Conservation (phyloP, 257 asterid genomes). For the Linderniella brevidens region DNA sequence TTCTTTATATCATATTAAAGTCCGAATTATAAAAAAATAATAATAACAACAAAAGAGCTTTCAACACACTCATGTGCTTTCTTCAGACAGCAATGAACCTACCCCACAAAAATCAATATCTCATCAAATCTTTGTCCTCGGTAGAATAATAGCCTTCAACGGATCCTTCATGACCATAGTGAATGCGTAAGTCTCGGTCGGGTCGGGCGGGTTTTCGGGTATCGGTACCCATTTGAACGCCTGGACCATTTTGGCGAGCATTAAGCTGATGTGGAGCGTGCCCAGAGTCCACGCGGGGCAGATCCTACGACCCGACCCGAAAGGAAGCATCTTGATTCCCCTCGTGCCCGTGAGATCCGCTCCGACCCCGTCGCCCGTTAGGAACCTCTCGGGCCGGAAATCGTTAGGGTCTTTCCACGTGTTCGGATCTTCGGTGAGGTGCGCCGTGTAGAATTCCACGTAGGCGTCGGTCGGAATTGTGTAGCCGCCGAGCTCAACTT, state of each 20-base stretch:
- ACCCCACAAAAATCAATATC: no score
- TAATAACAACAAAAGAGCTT: no score
- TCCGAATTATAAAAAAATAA: no score
- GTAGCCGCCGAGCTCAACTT: constrained; percentile 68
- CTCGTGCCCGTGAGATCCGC: constrained; percentile 80
- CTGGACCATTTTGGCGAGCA: constrained; percentile 77
- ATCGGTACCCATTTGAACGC: constrained; percentile 71
- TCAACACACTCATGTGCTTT: no score
- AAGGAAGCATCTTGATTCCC: constrained; percentile 82
- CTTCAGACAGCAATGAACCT: no score
- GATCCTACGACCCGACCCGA: constrained; percentile 88
- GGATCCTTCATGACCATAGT: constrained; percentile 89
- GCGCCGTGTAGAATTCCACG: constrained; percentile 84
- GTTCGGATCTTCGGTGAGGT: constrained; percentile 70
- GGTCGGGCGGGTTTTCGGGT: constrained; percentile 76
- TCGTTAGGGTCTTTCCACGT: constrained; percentile 56
- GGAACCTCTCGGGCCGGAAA: constrained; percentile 72
- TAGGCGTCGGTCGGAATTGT: constrained; percentile 56
- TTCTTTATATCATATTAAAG: no score
- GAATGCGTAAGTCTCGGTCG: constrained; percentile 75
- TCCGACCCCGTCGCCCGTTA: constrained; percentile 65
- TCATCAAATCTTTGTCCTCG: constrained; percentile 39
- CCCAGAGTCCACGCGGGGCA: constrained; percentile 96
- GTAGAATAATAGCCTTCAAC: constrained; percentile 59
- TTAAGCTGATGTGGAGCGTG: constrained; percentile 40